Evolutionary conservation across 345 rosid species (phyloP).

Genomic region (Clausena lansium): DNA sequence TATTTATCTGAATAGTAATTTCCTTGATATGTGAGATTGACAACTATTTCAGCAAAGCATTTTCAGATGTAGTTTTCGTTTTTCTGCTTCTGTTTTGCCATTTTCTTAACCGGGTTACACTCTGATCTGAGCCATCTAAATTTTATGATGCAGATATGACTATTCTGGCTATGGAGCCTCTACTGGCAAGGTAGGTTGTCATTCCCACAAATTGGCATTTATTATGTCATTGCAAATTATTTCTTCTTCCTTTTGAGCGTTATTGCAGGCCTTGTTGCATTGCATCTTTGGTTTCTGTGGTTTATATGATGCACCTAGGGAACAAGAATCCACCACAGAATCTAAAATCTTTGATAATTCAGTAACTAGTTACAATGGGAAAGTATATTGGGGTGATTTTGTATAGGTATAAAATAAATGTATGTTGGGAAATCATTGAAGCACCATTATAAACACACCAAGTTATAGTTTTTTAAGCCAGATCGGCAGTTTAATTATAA

Average conservation of each 20-base stretch:
- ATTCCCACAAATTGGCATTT: background rate
- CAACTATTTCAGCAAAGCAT: background rate
- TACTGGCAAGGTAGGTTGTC: slow-evolving; percentile 76
- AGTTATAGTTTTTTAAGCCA: background rate
- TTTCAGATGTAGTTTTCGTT: background rate
- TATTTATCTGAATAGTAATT: background rate
- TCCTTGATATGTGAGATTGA: background rate
- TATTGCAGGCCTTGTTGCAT: background rate
- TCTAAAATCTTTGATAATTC: background rate
- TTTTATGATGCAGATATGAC: slow-evolving; percentile 69
- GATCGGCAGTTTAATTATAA: too few relatives aligned
- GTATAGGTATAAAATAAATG: background rate
- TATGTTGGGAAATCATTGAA: background rate
- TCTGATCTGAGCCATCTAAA: slow-evolving; percentile 18
- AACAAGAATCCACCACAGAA: background rate
- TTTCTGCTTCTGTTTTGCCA: background rate
- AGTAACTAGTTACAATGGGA: background rate
- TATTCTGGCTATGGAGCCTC: slow-evolving; percentile 99
- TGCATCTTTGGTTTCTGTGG: background rate
- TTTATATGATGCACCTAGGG: background rate
- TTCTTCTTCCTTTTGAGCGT: background rate
- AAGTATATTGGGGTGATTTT: background rate
- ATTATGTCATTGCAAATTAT: background rate
- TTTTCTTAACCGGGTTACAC: slow-evolving; percentile 6
- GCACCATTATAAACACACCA: background rate